Evolutionary conservation across 768 basidiomycete genomes (phyloP), one percentile per base, ranked within the genome.

Genomic region (Hirschioporus abietinus): DNA sequence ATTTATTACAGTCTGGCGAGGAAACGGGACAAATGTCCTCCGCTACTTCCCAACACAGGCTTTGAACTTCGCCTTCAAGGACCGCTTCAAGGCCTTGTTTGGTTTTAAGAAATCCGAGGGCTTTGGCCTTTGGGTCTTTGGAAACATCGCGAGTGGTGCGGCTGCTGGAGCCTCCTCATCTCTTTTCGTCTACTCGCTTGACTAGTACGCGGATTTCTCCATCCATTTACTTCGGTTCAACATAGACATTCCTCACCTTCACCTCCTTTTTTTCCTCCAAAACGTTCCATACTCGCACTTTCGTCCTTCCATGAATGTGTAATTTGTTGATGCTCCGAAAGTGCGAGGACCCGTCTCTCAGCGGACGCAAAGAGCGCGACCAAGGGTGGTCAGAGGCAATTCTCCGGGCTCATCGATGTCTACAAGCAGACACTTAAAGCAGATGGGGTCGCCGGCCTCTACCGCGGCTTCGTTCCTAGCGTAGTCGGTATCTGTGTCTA

Each of bases 31-130:
- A 65, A 81, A 81, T 64, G 73, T 81, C 35, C 68, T 81, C 64
- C 77, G 80, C 63, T 82, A 82, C 75, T 82, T 82, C 72, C 81
- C 80, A 17, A 82, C 81, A 0, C 80, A 82, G 68, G 80, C 80
- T 0, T 71, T 82, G 63, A 82, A 82, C 72, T 82, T 82, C 66
- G 81, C 81, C n/a, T 81, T 81, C 78, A 80, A 81, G 73, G 81
- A 82, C 68, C 72, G 70, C 23, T 81, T 76, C 70, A 82, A 82
- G 71, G 68, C 72, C 59, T 72, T 73, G 65, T 73, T 82, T n/a
- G 76, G 74, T 0, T 77, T 74, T 64, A 77, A 77, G 68, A 78
- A 75, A 60, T 70, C 74, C 15, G 78, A 80, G 20, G 76, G 77
- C 10, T 81, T 76, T 67, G 70, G 69, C 2, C 68, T 75, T 24